These are phyloP conservation scores for Backusella mclennaniae DNA, from an alignment of 192 early-diverging fungal species.

Conservation along the genomic window DNA sequence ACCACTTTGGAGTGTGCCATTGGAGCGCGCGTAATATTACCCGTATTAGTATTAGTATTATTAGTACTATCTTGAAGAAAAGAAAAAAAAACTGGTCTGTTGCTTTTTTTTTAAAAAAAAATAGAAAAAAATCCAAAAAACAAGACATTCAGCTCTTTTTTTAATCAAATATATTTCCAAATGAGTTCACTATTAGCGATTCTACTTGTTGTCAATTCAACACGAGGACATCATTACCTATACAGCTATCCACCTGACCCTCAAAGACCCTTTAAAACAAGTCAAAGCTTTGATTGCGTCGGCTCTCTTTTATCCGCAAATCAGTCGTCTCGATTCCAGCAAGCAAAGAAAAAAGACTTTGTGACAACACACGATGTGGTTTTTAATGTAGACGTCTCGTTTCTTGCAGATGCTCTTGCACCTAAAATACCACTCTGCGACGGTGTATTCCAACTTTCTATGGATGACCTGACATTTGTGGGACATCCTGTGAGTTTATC, in stretches of 20 bases:
- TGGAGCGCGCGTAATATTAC: too few relatives aligned
- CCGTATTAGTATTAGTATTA: too few relatives aligned
- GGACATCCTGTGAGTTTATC: conserved; percentile 73
- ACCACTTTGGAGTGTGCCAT: too few relatives aligned
- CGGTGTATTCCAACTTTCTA: conserved; percentile 79
- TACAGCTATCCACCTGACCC: conserved; percentile 67
- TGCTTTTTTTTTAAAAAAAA: background rate
- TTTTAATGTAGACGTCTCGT: conserved; percentile 69
- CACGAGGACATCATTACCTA: conserved; percentile 70
- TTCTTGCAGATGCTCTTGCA: conserved; percentile 84
- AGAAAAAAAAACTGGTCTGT: too few relatives aligned
- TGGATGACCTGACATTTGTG: conserved; percentile 86
- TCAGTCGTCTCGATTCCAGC: conserved; percentile 15
- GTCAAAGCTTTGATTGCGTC: conserved; percentile 7
- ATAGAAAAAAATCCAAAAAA: background rate
- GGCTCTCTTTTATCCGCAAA: conserved; percentile 6
- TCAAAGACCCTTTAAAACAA: conserved; percentile 17
- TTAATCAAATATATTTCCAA: background rate
- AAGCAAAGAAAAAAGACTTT: conserved; percentile 12
- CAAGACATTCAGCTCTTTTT: background rate
- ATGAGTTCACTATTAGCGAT: conserved; percentile 55
- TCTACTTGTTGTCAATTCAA: conserved; percentile 65
- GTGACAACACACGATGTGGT: conserved; percentile 34
- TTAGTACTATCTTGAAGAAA: too few relatives aligned
- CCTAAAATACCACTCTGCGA: conserved; percentile 82